Base-by-base conservation (phyloP, 106 monocot genomes). In the Dendrobium catenatum region DNA sequence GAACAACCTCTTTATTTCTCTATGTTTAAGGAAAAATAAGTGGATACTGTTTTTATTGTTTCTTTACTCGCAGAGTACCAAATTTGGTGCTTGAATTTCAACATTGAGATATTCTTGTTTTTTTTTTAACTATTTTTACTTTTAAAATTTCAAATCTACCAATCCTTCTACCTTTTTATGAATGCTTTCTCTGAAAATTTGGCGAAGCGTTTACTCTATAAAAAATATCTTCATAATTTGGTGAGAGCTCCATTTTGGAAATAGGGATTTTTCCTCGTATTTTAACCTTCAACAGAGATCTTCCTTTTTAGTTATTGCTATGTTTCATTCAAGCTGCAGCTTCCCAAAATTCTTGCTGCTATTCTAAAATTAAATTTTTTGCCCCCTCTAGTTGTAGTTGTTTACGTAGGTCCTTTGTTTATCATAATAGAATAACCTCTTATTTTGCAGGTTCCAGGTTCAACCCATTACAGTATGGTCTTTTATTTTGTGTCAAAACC, bases 391-490 rank as follows among this genome's bases (percentile, higher is more conserved):
- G 20, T 6, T 19, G n/a, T n/a, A 17, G 20, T 59, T 59, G 17
- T 47, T n/a, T 27, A 51, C 3, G 15, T 78, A 67, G 66, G 22
- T 20, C n/a, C 26, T 27, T 17, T 44, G 22, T 10, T 16, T 31
- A 19, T 5, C 51, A 31, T 13, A 26, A 54, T 5, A 37, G 22
- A 59, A 78, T 46, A 42, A 64, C 70, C 43, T 77, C 41, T 79
- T 22, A 11, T 85, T 20, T 82, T 87, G 68, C 83, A 98, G 94
- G 91, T 98, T 77, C 97, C 97, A 31, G 92, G 84, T 11, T 89
- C 92, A 70, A 91, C 78, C 11, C 97, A 98, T 83, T 94, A 94
- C 85, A 98, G 94, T 76, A 89, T 98, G 89, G 94, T 98, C 46
- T 92, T 98, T 79, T 98, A 99, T 78, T 99, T 93, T 79, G 95